phyloP scores from a whole-genome alignment of 2,329 filamentous ascomycete genomes.

The Septoria linicola region DNA sequence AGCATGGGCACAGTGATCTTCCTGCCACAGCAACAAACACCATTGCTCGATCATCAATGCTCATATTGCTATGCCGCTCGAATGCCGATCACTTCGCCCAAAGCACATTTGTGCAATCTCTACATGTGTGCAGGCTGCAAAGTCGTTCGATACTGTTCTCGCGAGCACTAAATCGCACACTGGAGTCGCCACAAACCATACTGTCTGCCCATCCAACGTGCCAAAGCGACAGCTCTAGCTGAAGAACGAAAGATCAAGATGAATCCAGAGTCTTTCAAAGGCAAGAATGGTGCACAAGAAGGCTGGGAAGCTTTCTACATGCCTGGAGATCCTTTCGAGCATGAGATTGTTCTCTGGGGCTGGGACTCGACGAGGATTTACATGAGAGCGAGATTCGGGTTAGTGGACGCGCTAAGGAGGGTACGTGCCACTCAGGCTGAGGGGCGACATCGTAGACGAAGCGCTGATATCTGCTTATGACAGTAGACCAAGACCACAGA shows the following conservation, averaged over 20 bases:
- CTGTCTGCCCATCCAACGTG: neutral
- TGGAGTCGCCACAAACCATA: neutral
- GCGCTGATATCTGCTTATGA: neutral
- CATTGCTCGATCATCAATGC: neutral
- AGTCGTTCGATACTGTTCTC: neutral
- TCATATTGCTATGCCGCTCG: neutral
- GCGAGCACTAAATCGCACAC: neutral
- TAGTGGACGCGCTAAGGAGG: neutral
- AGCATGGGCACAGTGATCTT: too few species aligned
- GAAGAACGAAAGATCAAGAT: neutral
- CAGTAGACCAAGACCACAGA: neutral
- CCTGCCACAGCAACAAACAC: too few species aligned
- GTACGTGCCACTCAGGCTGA: neutral
- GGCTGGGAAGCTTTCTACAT: neutral
- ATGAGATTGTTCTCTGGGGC: neutral
- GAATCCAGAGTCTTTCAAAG: neutral
- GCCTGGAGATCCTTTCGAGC: neutral
- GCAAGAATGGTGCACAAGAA: neutral
- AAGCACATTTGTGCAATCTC: neutral
- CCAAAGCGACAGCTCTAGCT: neutral
- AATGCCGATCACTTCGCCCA: too few species aligned
- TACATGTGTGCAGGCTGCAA: neutral
- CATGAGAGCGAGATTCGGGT: neutral
- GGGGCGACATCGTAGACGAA: neutral
- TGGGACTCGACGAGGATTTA: neutral